Evolutionary conservation across 2,329 filamentous ascomycete genomes (phyloP).

Genomic region (Hypoxylon sp.): DNA sequence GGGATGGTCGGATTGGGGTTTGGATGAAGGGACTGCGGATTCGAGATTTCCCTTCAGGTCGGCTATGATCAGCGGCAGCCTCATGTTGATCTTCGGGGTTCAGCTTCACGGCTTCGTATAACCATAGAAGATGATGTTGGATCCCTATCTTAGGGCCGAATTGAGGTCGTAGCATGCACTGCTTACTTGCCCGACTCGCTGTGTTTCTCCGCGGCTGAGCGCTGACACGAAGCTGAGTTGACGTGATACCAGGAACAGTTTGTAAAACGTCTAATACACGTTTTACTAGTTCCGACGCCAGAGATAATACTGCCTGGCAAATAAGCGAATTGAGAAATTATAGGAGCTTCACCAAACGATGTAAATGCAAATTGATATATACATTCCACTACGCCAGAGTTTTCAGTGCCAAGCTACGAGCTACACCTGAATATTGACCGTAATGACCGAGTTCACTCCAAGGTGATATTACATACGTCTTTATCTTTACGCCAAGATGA

Average conservation of each 20-base stretch:
- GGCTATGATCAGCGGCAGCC: conserved; percentile 31
- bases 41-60: conserved; percentile 29
- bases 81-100: conserved; percentile 17
- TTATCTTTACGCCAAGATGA: not conserved
- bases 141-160: conserved; percentile 11
- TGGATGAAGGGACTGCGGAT: not conserved
- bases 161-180: conserved; percentile 6
- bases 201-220: not conserved
- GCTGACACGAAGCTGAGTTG: not conserved
- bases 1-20: conserved; percentile 13
- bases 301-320: not conserved
- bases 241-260: not conserved
- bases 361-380: conserved; percentile 11
- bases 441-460: not conserved
- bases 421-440: not conserved
- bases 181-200: not conserved
- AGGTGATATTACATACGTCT: conserved; percentile 14
- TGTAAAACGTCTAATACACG: not conserved
- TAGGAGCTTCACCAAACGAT: not conserved
- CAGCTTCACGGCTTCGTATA: conserved; percentile 12
- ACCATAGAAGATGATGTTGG: conserved; percentile 1
- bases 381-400: conserved; percentile 12
- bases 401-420: conserved; percentile 12
- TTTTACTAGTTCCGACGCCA: not conserved
- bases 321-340: not conserved